These are phyloP conservation scores for Trametes sanguinea DNA, from an alignment of 768 basidiomycete genomes.

Conservation along the genomic window DNA sequence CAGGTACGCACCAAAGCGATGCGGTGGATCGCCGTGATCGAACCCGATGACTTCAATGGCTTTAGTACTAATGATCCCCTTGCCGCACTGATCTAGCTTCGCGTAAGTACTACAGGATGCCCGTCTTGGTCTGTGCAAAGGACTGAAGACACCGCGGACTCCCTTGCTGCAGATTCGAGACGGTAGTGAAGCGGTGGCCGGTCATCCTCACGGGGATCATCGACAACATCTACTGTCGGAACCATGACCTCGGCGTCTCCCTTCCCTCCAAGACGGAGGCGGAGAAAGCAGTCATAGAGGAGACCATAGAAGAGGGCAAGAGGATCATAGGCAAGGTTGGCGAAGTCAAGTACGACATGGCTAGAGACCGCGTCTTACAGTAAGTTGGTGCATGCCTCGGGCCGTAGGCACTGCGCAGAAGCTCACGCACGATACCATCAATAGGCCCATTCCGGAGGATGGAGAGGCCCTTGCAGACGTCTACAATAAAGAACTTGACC, in stretches of 20 bases:
- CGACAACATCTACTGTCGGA: conserved; percentile 69
- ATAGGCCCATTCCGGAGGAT: conserved; percentile 72
- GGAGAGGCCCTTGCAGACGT: conserved; percentile 64
- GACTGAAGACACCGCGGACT: neutral
- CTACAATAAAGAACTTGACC: conserved; percentile 77
- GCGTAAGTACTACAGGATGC: conserved; percentile 47
- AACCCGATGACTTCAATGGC: neutral
- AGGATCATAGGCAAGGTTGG: conserved; percentile 71
- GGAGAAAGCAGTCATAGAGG: conserved; percentile 33
- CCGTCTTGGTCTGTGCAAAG: neutral
- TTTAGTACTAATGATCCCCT: too few species aligned
- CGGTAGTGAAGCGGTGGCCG: conserved; percentile 79
- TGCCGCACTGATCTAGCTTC: conserved; percentile 46
- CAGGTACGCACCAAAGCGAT: conserved; percentile 44
- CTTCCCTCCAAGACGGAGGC: conserved; percentile 25
- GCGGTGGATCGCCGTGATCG: neutral
- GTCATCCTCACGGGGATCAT: conserved; percentile 82
- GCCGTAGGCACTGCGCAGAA: too few species aligned
- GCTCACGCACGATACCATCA: too few species aligned
- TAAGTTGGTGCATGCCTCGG: conserved; percentile 35
- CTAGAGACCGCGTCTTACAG: conserved; percentile 69
- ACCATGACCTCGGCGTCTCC: conserved; percentile 57
- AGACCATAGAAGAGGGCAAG: conserved; percentile 73
- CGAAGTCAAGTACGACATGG: conserved; percentile 88
- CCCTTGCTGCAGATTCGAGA: conserved; percentile 59